Evolutionary conservation across 768 basidiomycete species (phyloP), one percentile per base, ranked within the genome.

Genomic region (Pleurotus eryngii): DNA sequence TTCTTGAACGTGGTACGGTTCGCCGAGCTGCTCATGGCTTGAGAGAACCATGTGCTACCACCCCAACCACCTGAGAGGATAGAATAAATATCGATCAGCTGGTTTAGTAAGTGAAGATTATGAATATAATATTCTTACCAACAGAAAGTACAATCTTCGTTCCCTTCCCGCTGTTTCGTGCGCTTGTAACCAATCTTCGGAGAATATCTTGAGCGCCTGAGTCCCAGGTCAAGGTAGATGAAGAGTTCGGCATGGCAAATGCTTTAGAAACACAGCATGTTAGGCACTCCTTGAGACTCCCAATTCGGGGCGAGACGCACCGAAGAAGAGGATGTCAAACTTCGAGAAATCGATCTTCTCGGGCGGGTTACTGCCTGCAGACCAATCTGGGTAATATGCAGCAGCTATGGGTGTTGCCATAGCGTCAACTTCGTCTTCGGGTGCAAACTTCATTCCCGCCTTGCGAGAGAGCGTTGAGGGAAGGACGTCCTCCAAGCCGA

Each of bases 71-170:
- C 80, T 54, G 8, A 80, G 73, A 71, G 20, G 63, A 14, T 27
- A 17, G n/a, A 46, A 61, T 15, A 1, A 22, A 20, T 37, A 51
- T 11, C 4, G 22, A 49, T 11, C 2, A 9, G 26, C 9, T 48
- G 2, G 39, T 17, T 46, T 63, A 17, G 40, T 17, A 11, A 0
- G 11, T 35, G 3, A 35, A 9, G 9, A 35, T 4, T 1, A 26
- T 26, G 24, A 26, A 1, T 30, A 51, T 58, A 24, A 45, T 57
- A 37, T 70, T 68, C 64, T 67, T 73, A 73, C 87, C 88, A 55
- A 90, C 78, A 30, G 85, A 83, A 22, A 90, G 75, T 46, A 85
- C 81, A 55, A 90, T 80, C 64, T 81, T 81, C 46, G 87, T 88
- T 1, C 82, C 83, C 26, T 77, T 72, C 0, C 81, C 81, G 60